These are phyloP conservation scores for Didymella pomorum DNA, from an alignment of 2,329 filamentous ascomycete species.

Conservation along the genomic window DNA sequence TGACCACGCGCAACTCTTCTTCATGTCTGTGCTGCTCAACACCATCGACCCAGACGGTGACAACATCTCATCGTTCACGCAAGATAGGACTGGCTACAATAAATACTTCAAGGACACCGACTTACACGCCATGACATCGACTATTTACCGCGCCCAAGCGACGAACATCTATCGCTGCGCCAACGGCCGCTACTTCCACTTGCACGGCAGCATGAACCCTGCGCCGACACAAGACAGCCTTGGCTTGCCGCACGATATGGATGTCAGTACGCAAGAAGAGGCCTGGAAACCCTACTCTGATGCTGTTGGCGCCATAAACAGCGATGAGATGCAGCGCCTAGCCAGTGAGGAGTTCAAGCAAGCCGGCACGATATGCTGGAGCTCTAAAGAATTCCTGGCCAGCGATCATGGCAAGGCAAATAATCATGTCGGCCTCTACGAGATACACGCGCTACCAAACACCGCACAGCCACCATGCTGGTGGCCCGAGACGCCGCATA, in stretches of 20 bases:
- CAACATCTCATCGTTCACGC: slow-evolving; percentile 23
- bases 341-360: slow-evolving; percentile 52
- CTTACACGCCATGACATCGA: slow-evolving; percentile 29
- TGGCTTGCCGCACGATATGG: slow-evolving; percentile 44
- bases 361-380: slow-evolving; percentile 53
- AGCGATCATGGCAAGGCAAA: slow-evolving; percentile 56
- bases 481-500: slow-evolving; percentile 52
- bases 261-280: slow-evolving; percentile 39
- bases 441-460: slow-evolving; percentile 43
- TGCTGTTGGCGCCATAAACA: slow-evolving; percentile 46
- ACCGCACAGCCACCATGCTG: slow-evolving; percentile 47
- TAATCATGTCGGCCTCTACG: slow-evolving; percentile 53
- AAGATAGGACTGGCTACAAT: slow-evolving; percentile 22
- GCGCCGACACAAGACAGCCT: slow-evolving; percentile 53
- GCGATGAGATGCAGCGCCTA: slow-evolving; percentile 46
- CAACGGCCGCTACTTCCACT: slow-evolving; percentile 57
- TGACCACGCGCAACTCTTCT: slow-evolving; percentile 56
- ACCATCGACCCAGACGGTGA: slow-evolving; percentile 47
- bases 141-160: slow-evolving; percentile 41
- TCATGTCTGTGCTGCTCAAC: slow-evolving; percentile 53
- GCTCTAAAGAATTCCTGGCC: slow-evolving; percentile 49
- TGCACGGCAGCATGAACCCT: slow-evolving; percentile 59
- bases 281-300: slow-evolving; percentile 46
- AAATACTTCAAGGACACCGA: slow-evolving; percentile 42
- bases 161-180: slow-evolving; percentile 60